Evolutionary conservation across 176 grass and related monocot species (phyloP), one percentile per base, ranked within the genome.

Genomic region (Saccharum officinarum): DNA sequence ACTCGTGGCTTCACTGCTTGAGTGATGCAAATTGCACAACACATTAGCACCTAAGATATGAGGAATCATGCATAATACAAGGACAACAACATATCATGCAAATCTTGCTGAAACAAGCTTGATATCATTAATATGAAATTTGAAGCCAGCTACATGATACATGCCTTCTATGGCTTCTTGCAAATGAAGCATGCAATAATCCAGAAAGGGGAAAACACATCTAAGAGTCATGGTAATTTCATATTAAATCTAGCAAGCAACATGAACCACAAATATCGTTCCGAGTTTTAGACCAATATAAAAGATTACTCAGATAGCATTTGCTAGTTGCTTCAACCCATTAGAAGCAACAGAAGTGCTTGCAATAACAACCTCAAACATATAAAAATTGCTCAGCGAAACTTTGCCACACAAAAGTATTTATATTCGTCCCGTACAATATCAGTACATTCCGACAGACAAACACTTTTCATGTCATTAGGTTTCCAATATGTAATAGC

Each of bases 21-120:
- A 82, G 38, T 28, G 20, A 46, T 82, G 28, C 37, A 76, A 34
- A 28, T 59, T 72, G 50, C 34, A 54, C 16, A 54, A 54, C 67
- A 72, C n/a, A 6, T 36, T 18, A 77, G 22, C 69, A 66, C n/a
- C 8, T 23, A 66, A 41, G 45, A n/a, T 8, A 80, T 77, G n/a
- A 83, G 45, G 49, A 80, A 75, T 80, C 26, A 25, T 65, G 47
- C 12, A 69, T 69, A 62, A 67, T 45, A 38, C 22, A 30, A 75
- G 36, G 65, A 61, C 47, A 69, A 49, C 3, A 71, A 16, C 31
- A 83, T 65, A 55, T 11, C 26, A 50, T 74, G 71, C 44, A 75
- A 42, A 2, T 4, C 28, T 73, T 44, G 14, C 72, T 72, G 41
- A 70, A 80, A 49, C 39, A 81, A 76, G 40, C 41, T 80, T 17